Evolutionary conservation across 257 asterid species (phyloP).

Genomic region (Euphrasia confusa): DNA sequence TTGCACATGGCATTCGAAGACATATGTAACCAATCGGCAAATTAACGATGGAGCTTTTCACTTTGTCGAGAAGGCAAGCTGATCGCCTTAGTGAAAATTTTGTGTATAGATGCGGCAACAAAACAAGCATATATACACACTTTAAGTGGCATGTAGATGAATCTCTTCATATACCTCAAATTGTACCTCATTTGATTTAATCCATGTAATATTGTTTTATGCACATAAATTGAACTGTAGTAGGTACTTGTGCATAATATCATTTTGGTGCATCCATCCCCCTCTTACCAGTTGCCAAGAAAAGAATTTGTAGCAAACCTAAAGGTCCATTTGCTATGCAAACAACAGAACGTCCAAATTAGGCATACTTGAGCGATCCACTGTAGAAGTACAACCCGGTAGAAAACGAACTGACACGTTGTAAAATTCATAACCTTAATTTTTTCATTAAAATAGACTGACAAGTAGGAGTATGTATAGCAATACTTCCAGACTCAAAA

Average conservation of each 20-base stretch:
- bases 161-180: neutral
- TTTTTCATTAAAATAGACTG: too few species aligned
- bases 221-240: neutral
- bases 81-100: neutral
- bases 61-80: neutral
- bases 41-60: neutral
- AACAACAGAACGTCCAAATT: conserved; percentile 37
- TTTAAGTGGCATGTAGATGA: conserved; percentile 4
- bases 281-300: neutral
- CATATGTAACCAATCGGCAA: conserved; percentile 20
- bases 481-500: too few species aligned
- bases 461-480: too few species aligned
- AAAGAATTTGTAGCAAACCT: neutral
- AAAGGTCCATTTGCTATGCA: conserved; percentile 33
- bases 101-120: conserved; percentile 6
- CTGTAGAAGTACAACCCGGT: conserved; percentile 36
- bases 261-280: neutral
- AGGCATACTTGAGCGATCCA: conserved; percentile 39
- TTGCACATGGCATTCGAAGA: conserved; percentile 16
- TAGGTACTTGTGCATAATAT: neutral
- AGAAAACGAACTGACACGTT: conserved; percentile 37
- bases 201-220: conserved; percentile 10
- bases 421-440: too few species aligned
- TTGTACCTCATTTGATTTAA: neutral
- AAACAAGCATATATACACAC: neutral